Conservation (phyloP, 2,329 filamentous ascomycete genomes). For the Pestalotiopsis sp. region DNA sequence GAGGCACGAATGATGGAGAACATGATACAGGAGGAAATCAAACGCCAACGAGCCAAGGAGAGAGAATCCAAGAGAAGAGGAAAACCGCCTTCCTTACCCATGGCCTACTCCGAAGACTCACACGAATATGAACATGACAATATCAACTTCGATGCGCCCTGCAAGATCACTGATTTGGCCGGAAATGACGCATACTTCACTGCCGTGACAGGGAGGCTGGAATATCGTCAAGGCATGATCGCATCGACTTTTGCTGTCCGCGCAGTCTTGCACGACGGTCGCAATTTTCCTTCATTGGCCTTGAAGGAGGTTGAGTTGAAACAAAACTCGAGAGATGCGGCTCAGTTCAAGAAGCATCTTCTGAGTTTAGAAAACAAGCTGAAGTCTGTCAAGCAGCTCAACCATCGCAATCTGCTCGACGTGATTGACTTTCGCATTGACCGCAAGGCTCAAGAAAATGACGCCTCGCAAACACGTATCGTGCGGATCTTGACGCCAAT, state of each 20-base stretch:
- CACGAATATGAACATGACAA: conserved; percentile 33
- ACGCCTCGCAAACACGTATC: conserved; percentile 60
- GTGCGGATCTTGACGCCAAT: conserved; percentile 76
- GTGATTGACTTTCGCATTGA: conserved; percentile 84
- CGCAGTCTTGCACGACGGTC: conserved; percentile 60
- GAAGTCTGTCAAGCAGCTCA: conserved; percentile 72
- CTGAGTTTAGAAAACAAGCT: conserved; percentile 77
- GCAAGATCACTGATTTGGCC: conserved; percentile 63
- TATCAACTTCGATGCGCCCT: conserved; percentile 69
- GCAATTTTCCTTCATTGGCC: conserved; percentile 65
- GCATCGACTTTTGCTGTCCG: conserved; percentile 74
- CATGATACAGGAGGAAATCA: conserved; percentile 73
- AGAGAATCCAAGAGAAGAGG: conserved; percentile 68
- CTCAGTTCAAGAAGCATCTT: conserved; percentile 74
- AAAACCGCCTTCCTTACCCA: conserved; percentile 45
- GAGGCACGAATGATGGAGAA: conserved; percentile 71
- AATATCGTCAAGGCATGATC: conserved; percentile 66
- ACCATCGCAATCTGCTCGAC: conserved; percentile 76
- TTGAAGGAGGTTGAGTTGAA: conserved; percentile 72
- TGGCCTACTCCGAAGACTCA: conserved; percentile 36
- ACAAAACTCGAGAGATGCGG: conserved; percentile 57
- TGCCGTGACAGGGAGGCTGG: conserved; percentile 69
- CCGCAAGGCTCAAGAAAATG: conserved; percentile 43
- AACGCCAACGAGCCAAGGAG: conserved; percentile 65
- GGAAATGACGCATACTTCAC: conserved; percentile 70